Evolutionary conservation across 257 asterid species (phyloP), one percentile per base, ranked within the genome.

Genomic region (Capsicum pubescens): DNA sequence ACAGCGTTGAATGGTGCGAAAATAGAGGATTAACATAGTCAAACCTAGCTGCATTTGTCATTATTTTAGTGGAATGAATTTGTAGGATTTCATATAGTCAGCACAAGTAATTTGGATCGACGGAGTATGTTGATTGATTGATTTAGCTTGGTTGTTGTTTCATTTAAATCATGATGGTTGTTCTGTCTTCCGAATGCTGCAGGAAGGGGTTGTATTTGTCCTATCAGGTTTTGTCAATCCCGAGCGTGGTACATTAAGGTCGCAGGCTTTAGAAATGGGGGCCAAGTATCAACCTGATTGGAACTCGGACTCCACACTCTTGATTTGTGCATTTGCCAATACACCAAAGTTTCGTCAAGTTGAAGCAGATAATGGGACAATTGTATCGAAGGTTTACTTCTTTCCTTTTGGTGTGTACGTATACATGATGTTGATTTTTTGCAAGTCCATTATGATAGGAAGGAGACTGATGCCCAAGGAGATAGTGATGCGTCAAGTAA

Each of bases 141-240:
- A 17, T 72, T 54, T 70, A 8, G 2, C 36, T 71, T 1, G 60
- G 21, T 46, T 44, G 55, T 14, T 60, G 19, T 83, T 85, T 6
- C 83, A 44, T 67, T 36, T 68, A 44, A 52, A 54, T 54, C 12
- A n/a, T 46, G 9, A 50, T 8, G 54, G n/a, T 6, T 35, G 36
- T 13, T 80, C 87, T 39, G 63, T 83, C 69, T 82, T 35, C 55
- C 17, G 68, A 48, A 16, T 84, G 26, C 67, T 88, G 81, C 83
- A 97, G 98, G 97, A 95, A 87, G 98, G 98, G 42, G 90, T 95
- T 58, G 93, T 92, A 76, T 92, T 97, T 89, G 97, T 89, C 84
- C 91, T 97, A 4, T 97, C 99, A 5, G 99, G 99, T 42, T 93
- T 97, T 90, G 97, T 97, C 86, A 97, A 97, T 87, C 99, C 98